These are phyloP conservation scores for Allomyces macrogynus DNA, from an alignment of 192 early-diverging fungal species.

Conservation along the genomic window DNA sequence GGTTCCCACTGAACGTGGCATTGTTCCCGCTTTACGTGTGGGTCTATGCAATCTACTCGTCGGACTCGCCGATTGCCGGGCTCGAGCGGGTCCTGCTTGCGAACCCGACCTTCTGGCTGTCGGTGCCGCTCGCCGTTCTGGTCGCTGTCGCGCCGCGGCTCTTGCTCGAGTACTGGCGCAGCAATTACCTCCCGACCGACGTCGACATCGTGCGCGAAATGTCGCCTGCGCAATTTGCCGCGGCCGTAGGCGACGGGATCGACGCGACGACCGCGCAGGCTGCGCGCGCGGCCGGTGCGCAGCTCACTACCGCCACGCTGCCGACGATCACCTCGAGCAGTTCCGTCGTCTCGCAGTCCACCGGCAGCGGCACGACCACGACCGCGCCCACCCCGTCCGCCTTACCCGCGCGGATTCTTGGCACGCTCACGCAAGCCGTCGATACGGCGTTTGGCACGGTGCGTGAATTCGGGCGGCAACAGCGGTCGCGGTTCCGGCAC, in stretches of 20 bases:
- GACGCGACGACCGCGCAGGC: not conserved
- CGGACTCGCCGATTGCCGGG: conserved; percentile 26
- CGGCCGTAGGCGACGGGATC: not conserved
- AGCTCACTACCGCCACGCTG: not conserved
- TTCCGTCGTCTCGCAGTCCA: not conserved
- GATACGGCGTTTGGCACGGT: not conserved
- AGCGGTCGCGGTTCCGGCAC: not conserved
- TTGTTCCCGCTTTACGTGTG: conserved; percentile 33
- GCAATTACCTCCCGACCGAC: not conserved
- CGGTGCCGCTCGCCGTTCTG: conserved; percentile 29
- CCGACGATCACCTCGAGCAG: too few species aligned
- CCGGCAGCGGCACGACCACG: not conserved
- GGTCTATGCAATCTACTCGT: conserved; percentile 26
- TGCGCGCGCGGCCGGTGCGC: not conserved
- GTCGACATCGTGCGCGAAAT: not conserved
- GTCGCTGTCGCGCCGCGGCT: conserved; percentile 59
- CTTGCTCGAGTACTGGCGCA: conserved; percentile 32
- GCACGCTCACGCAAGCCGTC: not conserved
- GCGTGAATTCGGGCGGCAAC: not conserved
- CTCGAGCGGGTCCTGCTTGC: conserved; percentile 35
- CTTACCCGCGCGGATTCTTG: not conserved
- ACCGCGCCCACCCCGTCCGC: not conserved
- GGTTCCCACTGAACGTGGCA: conserved; percentile 22
- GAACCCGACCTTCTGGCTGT: conserved; percentile 49
- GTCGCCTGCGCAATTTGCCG: not conserved